Evolutionary conservation across 2,329 filamentous ascomycete genomes (phyloP).

Genomic region (Phialophora macrospora): DNA sequence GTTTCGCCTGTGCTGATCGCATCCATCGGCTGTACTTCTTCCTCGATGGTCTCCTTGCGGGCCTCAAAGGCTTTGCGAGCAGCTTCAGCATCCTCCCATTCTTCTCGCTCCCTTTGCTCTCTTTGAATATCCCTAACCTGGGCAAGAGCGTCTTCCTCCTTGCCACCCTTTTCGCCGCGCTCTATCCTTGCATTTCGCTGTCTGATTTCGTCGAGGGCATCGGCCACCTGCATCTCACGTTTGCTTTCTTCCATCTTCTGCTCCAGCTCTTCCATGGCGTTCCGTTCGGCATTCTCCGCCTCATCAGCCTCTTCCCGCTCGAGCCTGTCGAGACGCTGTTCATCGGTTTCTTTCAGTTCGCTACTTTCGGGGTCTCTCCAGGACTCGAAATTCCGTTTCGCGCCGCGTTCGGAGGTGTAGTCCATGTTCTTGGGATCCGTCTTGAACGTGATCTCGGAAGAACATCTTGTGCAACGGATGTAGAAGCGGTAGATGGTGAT

Average conservation of each 20-base stretch:
- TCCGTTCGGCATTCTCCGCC: constrained; percentile 71
- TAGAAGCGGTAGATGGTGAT: constrained; percentile 91
- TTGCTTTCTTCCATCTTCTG: constrained; percentile 91
- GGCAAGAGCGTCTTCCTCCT: constrained; percentile 59
- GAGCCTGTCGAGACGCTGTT: constrained; percentile 81
- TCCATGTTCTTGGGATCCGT: constrained; percentile 96
- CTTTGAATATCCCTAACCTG: constrained; percentile 64
- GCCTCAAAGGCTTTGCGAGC: constrained; percentile 77
- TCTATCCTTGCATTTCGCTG: constrained; percentile 88
- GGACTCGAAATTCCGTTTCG: constrained; percentile 89
- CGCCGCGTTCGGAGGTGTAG: constrained; percentile 79
- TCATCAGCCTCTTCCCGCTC: constrained; percentile 74
- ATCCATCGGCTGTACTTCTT: constrained; percentile 54
- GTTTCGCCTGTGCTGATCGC: constrained; percentile 46
- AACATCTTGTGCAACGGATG: constrained; percentile 86
- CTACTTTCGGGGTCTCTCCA: constrained; percentile 73
- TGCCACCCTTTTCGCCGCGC: constrained; percentile 70
- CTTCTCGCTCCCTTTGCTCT: constrained; percentile 67
- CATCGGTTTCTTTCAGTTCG: constrained; percentile 75
- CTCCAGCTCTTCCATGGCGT: constrained; percentile 95
- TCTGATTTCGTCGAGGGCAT: constrained; percentile 92
- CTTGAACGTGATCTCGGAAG: constrained; percentile 85
- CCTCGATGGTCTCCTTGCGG: constrained; percentile 58
- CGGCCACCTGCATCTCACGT: constrained; percentile 93
- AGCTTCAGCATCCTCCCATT: constrained; percentile 81